Evolutionary conservation across 116 monocot genomes (phyloP).

Genomic region (Papilionanthe hybrid): DNA sequence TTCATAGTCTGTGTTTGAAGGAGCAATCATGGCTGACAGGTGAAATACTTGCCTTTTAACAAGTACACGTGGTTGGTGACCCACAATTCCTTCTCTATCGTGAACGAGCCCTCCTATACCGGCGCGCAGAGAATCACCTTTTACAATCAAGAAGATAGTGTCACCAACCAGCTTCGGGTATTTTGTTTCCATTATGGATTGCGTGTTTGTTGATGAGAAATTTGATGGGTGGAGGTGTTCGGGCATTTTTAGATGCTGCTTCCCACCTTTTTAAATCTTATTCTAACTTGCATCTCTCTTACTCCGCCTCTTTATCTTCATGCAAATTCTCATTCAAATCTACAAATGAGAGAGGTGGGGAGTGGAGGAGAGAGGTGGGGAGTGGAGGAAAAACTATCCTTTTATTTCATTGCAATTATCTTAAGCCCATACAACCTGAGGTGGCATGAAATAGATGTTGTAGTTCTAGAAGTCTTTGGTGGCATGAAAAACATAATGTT

Average conservation of each 20-base stretch:
- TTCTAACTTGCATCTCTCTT: neutral
- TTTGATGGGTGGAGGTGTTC: neutral
- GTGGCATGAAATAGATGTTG: too few relatives aligned
- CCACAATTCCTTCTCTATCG: constrained; percentile 89
- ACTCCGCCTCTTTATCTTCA: neutral
- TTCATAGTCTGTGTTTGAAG: neutral
- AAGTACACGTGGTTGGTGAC: constrained; percentile 91
- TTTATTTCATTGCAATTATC: neutral
- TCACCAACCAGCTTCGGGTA: constrained; percentile 86
- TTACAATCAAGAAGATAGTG: constrained; percentile 94
- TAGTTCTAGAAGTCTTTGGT: too few relatives aligned
- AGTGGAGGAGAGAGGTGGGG: neutral
- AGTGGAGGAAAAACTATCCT: neutral
- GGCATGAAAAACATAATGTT: too few relatives aligned
- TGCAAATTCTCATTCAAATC: neutral
- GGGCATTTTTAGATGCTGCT: neutral
- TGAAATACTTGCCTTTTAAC: constrained; percentile 74
- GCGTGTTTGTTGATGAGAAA: neutral
- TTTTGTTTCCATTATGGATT: neutral
- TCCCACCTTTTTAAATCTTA: neutral
- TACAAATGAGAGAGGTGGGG: neutral
- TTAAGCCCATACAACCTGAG: neutral
- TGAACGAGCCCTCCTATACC: constrained; percentile 71
- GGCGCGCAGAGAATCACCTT: constrained; percentile 76
- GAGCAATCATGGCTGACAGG: constrained; percentile 24